These are phyloP conservation scores for Taxawa tesnikishii DNA, from an alignment of 2,329 filamentous ascomycete species.

Conservation along the genomic window DNA sequence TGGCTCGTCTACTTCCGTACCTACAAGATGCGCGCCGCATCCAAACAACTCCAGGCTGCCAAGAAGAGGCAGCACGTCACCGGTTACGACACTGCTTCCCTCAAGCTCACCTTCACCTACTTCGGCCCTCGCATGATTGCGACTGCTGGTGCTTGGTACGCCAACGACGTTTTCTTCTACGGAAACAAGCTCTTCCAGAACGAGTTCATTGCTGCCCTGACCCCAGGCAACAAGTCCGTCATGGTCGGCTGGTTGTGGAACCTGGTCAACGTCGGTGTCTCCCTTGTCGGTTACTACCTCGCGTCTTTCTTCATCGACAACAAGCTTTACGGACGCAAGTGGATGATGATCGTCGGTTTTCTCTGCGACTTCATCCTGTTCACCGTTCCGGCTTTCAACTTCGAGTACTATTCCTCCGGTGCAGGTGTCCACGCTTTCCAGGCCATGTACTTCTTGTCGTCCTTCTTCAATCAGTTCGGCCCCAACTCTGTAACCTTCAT, in stretches of 20 bases:
- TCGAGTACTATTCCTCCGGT: conserved; percentile 63
- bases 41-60: conserved; percentile 65
- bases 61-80: conserved; percentile 84
- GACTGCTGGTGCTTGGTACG: conserved; percentile 83
- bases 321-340: conserved; percentile 91
- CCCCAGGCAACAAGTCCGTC: conserved; percentile 54
- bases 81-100: conserved; percentile 79
- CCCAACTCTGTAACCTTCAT: conserved; percentile 96
- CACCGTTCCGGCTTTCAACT: conserved; percentile 80
- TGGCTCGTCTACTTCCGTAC: conserved; percentile 95
- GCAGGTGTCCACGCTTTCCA: conserved; percentile 79
- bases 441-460: conserved; percentile 95
- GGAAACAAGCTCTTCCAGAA: conserved; percentile 96
- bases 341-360: conserved; percentile 94
- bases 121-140: conserved; percentile 81
- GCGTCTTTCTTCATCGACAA: conserved; percentile 86
- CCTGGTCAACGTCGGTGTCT: conserved; percentile 79
- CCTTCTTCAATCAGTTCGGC: conserved; percentile 98
- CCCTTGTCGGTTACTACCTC: conserved; percentile 76
- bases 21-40: conserved; percentile 85
- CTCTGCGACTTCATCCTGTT: conserved; percentile 89
- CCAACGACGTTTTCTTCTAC: conserved; percentile 98
- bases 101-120: conserved; percentile 65
- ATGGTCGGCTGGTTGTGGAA: conserved; percentile 89
- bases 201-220: conserved; percentile 78